A percentile compares a stretch with the other conserved stretches of the same genome.
Conservation (phyloP, 257 asterid genomes). For the Nicotiana undulata region DNA sequence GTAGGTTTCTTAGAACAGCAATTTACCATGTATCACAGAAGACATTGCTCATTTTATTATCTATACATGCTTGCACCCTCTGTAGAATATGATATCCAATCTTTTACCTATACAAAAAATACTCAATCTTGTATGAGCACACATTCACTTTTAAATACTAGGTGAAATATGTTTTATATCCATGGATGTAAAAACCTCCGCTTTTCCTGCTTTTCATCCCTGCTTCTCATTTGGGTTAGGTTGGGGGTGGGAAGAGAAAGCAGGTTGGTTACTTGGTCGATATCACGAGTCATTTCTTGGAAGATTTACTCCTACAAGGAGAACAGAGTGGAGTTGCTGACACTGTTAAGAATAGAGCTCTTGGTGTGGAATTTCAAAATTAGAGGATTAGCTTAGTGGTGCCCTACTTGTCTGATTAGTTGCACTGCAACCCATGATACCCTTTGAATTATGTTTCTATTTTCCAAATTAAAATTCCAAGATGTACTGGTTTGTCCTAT, state of each 20-base stretch:
- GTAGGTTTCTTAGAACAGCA: neutral
- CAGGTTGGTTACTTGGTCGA: neutral
- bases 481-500: conserved; percentile 1
- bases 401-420: neutral
- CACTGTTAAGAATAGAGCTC: neutral
- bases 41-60: neutral
- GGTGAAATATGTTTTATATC: neutral
- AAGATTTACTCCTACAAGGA: neutral
- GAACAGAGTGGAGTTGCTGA: neutral
- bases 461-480: neutral
- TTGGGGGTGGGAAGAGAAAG: neutral
- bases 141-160: neutral
- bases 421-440: neutral
- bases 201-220: neutral
- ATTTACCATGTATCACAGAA: neutral
- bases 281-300: neutral
- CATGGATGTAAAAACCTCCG: neutral
- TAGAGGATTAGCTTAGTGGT: neutral
- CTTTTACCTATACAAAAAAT: neutral
- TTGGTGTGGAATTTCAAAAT: neutral
- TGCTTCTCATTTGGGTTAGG: neutral
- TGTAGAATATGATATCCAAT: neutral
- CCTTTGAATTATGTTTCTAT: conserved; percentile 1
- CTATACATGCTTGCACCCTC: neutral
- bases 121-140: neutral